phyloP scores from a whole-genome alignment of 805 yeast species.

The Grigorovia transvaalensis region DNA sequence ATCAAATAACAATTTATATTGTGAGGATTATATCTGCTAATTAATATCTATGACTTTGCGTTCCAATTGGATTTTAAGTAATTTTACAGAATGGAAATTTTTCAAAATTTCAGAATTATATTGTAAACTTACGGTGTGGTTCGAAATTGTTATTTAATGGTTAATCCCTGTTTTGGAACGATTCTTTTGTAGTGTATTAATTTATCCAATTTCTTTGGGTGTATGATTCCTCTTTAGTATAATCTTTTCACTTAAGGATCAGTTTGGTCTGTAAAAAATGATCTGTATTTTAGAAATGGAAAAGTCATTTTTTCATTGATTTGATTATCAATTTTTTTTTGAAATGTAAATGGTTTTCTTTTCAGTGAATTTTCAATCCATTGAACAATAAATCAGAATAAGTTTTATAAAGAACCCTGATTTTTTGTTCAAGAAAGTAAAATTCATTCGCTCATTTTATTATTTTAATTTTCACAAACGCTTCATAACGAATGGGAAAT shows the following conservation, averaged over 20 bases:
- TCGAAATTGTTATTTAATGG: not conserved
- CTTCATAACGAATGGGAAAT: no score
- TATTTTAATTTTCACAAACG: not conserved
- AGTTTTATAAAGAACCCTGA: not conserved
- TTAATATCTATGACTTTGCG: not conserved
- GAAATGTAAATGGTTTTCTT: not conserved
- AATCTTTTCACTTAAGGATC: not conserved
- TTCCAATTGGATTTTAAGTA: not conserved
- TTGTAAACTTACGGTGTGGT: no score
- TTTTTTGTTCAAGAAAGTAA: not conserved
- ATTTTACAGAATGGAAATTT: not conserved
- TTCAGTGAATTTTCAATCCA: slow-evolving; percentile 2
- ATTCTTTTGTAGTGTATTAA: not conserved
- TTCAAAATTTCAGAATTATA: not conserved
- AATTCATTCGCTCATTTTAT: slow-evolving; percentile 1
- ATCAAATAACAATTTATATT: not conserved
- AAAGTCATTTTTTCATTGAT: no score
- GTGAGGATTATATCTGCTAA: not conserved
- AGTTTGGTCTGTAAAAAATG: not conserved
- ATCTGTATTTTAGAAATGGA: not conserved
- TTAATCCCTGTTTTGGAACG: not conserved
- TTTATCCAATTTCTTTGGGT: not conserved
- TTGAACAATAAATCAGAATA: not conserved
- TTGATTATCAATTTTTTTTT: not conserved
- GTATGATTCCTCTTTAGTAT: not conserved